Conservation (phyloP, 768 basidiomycete species). For the Tubosaeta sp. region DNA sequence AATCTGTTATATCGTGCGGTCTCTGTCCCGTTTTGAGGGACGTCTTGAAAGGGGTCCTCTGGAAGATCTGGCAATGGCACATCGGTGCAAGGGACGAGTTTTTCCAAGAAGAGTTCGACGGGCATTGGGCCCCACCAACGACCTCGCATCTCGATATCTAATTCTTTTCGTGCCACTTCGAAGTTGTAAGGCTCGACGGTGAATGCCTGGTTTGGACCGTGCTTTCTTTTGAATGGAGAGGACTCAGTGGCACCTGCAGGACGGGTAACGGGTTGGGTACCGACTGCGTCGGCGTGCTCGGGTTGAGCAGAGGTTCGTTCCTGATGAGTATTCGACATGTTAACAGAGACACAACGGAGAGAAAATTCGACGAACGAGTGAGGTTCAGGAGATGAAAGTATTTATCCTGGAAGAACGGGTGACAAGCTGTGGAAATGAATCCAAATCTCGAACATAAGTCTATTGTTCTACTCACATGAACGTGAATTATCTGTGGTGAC, state of each 20-base stretch:
- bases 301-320: neutral
- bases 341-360: neutral
- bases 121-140: too few relatives aligned
- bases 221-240: neutral
- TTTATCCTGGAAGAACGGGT: neutral
- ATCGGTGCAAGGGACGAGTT: neutral
- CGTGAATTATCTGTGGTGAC: too few relatives aligned
- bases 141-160: neutral
- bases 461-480: neutral
- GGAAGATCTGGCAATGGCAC: neutral
- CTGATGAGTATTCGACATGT: neutral
- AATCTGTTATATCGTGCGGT: neutral
- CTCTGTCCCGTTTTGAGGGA: neutral
- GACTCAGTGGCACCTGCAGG: neutral
- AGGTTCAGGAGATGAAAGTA: neutral
- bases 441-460: neutral
- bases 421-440: neutral
- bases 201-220: neutral
- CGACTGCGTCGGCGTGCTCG: neutral
- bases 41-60: neutral
- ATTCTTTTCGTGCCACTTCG: neutral
- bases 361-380: neutral
- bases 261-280: neutral
- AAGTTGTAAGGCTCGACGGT: neutral
- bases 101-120: too few relatives aligned